Evolutionary conservation across 2,329 filamentous ascomycete species (phyloP).

Genomic region (Aureobasidium uvarum): DNA sequence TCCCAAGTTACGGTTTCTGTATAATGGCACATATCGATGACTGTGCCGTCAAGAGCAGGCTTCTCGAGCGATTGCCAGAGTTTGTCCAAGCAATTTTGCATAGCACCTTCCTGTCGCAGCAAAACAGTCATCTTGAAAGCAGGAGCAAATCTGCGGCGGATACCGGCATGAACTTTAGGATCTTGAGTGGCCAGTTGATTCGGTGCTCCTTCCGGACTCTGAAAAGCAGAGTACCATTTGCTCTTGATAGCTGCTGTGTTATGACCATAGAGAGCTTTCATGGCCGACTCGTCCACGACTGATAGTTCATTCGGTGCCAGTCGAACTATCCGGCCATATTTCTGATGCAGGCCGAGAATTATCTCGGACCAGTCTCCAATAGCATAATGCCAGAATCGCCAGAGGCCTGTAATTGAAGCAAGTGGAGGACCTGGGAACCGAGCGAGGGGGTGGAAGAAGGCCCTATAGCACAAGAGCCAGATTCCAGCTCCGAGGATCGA

Average conservation of each 20-base stretch:
- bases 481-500: background rate
- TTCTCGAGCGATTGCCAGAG: conserved; percentile 32
- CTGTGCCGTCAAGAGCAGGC: conserved; percentile 28
- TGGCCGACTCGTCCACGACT: conserved; percentile 35
- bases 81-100: conserved; percentile 38
- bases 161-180: conserved; percentile 2
- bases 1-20: conserved; percentile 29
- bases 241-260: conserved; percentile 38
- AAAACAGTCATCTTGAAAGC: conserved; percentile 48
- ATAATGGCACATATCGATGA: conserved; percentile 32
- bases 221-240: conserved; percentile 19
- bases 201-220: conserved; percentile 8
- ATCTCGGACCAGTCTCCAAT: conserved; percentile 26
- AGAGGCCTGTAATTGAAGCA: conserved; percentile 12
- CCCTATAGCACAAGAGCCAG: conserved; percentile 8
- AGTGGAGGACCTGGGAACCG: conserved; percentile 24
- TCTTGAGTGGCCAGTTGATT: conserved; percentile 13
- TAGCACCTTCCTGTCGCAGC: conserved; percentile 40
- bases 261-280: conserved; percentile 39
- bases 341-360: conserved; percentile 41
- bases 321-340: conserved; percentile 43
- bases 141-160: conserved; percentile 28
- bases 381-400: conserved; percentile 12
- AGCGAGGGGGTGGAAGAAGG: conserved; percentile 25
- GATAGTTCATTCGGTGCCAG: conserved; percentile 44